Conservation (phyloP, 805 yeast species). For the Groenewaldozyma tartarivorans region DNA sequence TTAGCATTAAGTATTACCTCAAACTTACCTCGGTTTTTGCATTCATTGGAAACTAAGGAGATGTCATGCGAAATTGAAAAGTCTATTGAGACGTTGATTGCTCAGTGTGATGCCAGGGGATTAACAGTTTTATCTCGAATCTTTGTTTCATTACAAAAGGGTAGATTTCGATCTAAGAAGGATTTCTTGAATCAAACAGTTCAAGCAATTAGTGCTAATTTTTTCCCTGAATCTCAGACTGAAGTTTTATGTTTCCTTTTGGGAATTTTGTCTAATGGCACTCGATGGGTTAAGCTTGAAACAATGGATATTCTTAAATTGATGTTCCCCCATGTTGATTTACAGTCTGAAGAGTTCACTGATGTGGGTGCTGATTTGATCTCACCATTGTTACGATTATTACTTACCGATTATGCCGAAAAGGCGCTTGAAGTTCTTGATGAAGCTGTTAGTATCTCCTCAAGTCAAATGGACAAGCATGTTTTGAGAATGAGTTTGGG, state of each 20-base stretch:
- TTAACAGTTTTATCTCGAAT: conserved; percentile 54
- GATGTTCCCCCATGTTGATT: conserved; percentile 67
- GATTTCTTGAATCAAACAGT: conserved; percentile 81
- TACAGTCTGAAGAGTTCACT: conserved; percentile 65
- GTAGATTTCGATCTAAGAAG: conserved; percentile 77
- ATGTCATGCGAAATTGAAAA: conserved; percentile 40
- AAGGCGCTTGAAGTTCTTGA: conserved; percentile 86
- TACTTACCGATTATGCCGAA: conserved; percentile 78
- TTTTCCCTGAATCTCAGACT: conserved; percentile 67
- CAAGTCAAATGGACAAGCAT: conserved; percentile 84
- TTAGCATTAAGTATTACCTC: conserved; percentile 64
- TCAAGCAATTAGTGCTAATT: conserved; percentile 53
- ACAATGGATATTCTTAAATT: conserved; percentile 67
- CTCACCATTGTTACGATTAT: conserved; percentile 73
- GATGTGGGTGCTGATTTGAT: conserved; percentile 94
- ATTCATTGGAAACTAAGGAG: conserved; percentile 57
- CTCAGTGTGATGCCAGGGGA: conserved; percentile 49
- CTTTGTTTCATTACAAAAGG: conserved; percentile 64
- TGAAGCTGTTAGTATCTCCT: conserved; percentile 75
- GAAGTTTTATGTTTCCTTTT: conserved; percentile 65
- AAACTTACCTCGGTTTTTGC: conserved; percentile 75
- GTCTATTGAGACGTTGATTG: conserved; percentile 48
- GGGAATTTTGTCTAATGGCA: conserved; percentile 70
- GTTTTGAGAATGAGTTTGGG: conserved; percentile 89
- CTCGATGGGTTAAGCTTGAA: conserved; percentile 71